Evolutionary conservation across 2,329 filamentous ascomycete species (phyloP), one percentile per base, ranked within the genome.

Genomic region (Neoarthrinium moseri): DNA sequence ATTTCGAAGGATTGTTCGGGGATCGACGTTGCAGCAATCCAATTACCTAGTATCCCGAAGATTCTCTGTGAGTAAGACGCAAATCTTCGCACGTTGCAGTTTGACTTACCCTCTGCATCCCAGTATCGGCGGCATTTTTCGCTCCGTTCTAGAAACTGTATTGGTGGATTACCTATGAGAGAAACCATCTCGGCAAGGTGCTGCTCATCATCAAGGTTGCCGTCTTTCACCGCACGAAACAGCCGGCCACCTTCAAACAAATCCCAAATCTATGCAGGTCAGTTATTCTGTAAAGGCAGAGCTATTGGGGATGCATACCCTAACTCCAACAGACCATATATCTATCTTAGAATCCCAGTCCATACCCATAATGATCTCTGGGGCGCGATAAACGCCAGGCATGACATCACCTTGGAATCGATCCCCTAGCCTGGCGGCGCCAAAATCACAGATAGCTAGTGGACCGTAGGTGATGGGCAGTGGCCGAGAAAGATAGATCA

Each of bases 161-260:
- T 52, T 2, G 64, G 63, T 2, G 68, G 69, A 1, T 56, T 60
- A 0, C 67, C 67, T 46, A 72, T 54, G 6, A 70, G 45, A 3
- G 67, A 63, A 4, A 71, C 59, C 59, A 70, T 67, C 37, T 61
- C 56, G 2, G 59, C 62, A 37, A 68, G 54, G 23, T 66, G 61
- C 24, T 60, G 55, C 15, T 58, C 55, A 43, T 59, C 48, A 43
- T 57, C 26, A 37, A 62, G 34, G 36, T 53, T 26, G 10, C 52
- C 39, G 30, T 59, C 36, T 49, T 52, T 41, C 29, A 46, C 30
- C 30, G 54, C 51, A 26, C 49, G 51, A 44, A 65, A 65, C 4
- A 67, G 53, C 11, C 57, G 49, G 6, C 55, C 51, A 3, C 56
- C 56, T 45, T 66, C 60, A n/a, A 63, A 56, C 6, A 64, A 38